Percentiles rank a stretch among this genome's conserved stretches.
Conservation (phyloP, 306 rosid genomes). For the Gastrolobium bilobum region DNA sequence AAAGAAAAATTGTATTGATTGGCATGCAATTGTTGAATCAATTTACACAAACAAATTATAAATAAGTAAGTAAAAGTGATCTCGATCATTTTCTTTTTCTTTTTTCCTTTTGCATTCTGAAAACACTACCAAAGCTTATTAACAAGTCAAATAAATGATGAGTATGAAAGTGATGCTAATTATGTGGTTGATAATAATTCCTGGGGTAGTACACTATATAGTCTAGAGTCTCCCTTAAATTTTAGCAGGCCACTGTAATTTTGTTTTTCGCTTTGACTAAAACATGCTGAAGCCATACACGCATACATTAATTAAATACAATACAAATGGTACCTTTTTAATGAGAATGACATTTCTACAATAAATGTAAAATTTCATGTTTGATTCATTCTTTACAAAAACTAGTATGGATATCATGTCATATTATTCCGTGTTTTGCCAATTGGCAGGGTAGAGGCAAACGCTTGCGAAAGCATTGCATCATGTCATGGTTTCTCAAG, state of each 20-base stretch:
- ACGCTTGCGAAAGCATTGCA: background rate
- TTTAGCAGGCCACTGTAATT: background rate
- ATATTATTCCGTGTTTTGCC: slow-evolving; percentile 19
- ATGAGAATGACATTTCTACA: slow-evolving; percentile 40
- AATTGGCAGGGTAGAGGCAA: slow-evolving; percentile 29
- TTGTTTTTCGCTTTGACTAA: slow-evolving; percentile 22
- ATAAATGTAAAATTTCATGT: background rate
- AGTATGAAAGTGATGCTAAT: slow-evolving; percentile 12
- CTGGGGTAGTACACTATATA: background rate
- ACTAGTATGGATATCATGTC: background rate
- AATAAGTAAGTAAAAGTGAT: background rate
- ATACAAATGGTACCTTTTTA: slow-evolving; percentile 13
- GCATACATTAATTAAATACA: background rate
- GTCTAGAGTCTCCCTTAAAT: background rate
- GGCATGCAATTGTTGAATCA: background rate
- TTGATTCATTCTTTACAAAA: background rate
- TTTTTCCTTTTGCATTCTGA: background rate
- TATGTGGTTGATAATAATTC: background rate
- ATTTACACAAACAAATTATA: background rate
- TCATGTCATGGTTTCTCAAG: slow-evolving; percentile 4
- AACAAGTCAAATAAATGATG: slow-evolving; percentile 6
- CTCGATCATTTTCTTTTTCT: background rate
- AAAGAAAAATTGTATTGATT: background rate
- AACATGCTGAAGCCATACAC: background rate
- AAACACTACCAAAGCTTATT: background rate